phyloP scores from a whole-genome alignment of 1,284 basidiomycete species.

The Chalciporus sp. region DNA sequence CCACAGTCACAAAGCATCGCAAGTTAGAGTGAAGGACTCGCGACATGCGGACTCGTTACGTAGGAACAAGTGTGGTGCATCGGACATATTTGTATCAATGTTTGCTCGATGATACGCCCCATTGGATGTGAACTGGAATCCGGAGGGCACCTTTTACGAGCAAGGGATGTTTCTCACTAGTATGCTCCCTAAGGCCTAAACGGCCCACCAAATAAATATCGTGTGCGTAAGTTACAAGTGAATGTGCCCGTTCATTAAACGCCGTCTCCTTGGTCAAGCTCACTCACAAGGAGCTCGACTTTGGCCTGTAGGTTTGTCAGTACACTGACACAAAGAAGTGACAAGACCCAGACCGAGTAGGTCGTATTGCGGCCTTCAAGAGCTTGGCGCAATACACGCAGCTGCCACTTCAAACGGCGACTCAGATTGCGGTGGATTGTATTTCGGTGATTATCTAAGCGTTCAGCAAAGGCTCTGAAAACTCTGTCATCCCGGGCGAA shows the following conservation, averaged over 20 bases:
- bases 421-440: conserved; percentile 51
- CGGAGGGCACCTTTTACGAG: conserved; percentile 83
- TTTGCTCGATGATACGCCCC: conserved; percentile 84
- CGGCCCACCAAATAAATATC: neutral
- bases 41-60: conserved; percentile 1
- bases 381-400: conserved; percentile 59
- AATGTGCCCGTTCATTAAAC: conserved; percentile 35
- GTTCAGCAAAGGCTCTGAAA: conserved; percentile 68
- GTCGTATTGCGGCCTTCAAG: conserved; percentile 66
- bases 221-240: conserved; percentile 3
- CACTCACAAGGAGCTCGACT: conserved; percentile 57
- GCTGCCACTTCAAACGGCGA: conserved; percentile 70
- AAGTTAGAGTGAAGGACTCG: conserved; percentile 1
- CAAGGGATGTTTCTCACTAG: conserved; percentile 33
- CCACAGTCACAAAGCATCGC: conserved; percentile 5
- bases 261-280: conserved; percentile 64
- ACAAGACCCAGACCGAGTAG: conserved; percentile 54
- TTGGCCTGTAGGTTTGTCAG: conserved; percentile 52
- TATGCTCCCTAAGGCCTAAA: neutral
- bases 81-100: conserved; percentile 30
- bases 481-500: conserved; percentile 82
- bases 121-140: conserved; percentile 62
- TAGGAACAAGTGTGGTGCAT: neutral
- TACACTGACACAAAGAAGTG: neutral
- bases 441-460: conserved; percentile 53